Percentiles rank a stretch among this genome's conserved stretches.
Evolutionary conservation across 2,329 filamentous ascomycete species (phyloP).

Genomic region (Aspergillus caelatus): DNA sequence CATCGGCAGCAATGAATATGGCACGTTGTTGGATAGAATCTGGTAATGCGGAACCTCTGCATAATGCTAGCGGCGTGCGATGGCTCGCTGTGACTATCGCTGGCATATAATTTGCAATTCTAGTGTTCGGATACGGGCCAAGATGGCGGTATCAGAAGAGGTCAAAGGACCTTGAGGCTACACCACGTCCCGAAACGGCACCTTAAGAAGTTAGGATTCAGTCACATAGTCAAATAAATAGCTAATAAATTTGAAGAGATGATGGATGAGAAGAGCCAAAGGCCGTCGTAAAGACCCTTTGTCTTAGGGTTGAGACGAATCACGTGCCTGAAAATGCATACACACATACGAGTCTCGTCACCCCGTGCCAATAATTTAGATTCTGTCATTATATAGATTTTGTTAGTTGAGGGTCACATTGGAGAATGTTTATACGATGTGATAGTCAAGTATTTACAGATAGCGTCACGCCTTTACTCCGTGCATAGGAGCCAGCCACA

Average conservation of each 20-base stretch:
- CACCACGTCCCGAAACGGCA: background rate
- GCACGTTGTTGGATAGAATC: background rate
- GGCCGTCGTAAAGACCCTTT: background rate
- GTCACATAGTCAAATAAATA: background rate
- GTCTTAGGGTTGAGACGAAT: background rate
- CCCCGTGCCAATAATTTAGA: background rate
- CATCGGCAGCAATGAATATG: background rate
- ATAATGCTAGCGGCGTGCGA: background rate
- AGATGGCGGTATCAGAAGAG: background rate
- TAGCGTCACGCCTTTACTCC: background rate
- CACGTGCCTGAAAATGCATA: background rate
- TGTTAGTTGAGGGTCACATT: background rate
- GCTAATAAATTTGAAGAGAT: too few species aligned
- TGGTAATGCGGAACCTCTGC: background rate
- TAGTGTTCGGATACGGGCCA: background rate
- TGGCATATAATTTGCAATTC: background rate
- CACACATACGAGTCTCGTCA: background rate
- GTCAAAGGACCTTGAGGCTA: background rate
- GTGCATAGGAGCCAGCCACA: background rate
- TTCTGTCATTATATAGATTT: background rate
- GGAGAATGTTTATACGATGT: background rate
- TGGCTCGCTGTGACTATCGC: background rate
- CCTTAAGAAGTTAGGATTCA: background rate
- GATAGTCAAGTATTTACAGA: background rate
- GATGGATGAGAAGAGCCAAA: too few species aligned